Evolutionary conservation across 305 asterid genomes (phyloP).

Genomic region (Fraxinus sp.): DNA sequence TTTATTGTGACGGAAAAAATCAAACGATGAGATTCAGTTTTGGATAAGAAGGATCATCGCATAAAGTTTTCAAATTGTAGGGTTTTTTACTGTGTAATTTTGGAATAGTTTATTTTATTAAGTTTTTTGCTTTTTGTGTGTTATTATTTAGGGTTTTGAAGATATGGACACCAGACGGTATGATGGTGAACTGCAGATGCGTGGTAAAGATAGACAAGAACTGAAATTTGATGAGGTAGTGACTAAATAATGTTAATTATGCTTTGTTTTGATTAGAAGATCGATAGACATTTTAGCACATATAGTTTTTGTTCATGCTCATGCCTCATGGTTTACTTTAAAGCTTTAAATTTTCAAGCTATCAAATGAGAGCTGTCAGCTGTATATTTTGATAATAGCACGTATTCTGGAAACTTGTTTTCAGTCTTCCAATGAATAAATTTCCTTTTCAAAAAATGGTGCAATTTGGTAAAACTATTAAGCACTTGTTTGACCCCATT

Average conservation of each 20-base stretch:
- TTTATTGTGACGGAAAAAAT: neutral
- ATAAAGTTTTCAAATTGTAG: neutral
- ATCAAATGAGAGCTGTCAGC: neutral
- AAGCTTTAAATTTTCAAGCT: neutral
- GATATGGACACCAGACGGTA: conserved; percentile 70
- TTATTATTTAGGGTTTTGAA: conserved; percentile 31
- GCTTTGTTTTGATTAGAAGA: neutral
- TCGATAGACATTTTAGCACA: neutral
- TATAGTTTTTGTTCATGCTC: neutral
- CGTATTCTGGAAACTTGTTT: neutral
- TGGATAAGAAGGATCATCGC: neutral
- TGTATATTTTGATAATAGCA: neutral
- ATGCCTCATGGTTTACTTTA: neutral
- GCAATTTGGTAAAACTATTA: neutral
- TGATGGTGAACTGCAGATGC: conserved; percentile 61
- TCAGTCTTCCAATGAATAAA: neutral
- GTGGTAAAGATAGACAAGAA: conserved; percentile 48
- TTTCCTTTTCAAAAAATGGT: neutral
- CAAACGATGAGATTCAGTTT: conserved; percentile 10
- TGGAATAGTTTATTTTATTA: neutral
- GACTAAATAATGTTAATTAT: neutral
- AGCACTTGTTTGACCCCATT: neutral
- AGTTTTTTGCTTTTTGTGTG: conserved; percentile 23
- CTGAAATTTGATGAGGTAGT: conserved; percentile 51
- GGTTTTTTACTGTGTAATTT: neutral